Evolutionary conservation across 2,329 filamentous ascomycete genomes (phyloP).

Genomic region (Calonectria crousiana): DNA sequence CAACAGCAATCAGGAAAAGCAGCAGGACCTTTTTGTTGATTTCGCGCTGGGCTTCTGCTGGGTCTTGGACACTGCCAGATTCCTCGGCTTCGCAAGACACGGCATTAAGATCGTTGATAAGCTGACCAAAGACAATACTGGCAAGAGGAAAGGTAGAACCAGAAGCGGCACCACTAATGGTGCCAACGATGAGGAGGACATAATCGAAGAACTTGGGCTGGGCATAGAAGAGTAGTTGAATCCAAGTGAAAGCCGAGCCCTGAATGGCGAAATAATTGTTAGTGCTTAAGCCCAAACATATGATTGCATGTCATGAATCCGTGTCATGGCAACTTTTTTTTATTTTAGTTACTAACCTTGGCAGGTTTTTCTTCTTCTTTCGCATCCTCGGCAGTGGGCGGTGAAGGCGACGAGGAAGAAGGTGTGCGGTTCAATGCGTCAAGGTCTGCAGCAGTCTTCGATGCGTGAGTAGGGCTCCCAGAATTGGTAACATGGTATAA

Average conservation of each 20-base stretch:
- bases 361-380: background rate
- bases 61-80: constrained; percentile 37
- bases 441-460: background rate
- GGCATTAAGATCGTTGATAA: constrained; percentile 71
- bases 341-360: constrained; percentile 8
- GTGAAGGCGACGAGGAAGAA: background rate
- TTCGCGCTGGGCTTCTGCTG: constrained; percentile 49
- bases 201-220: constrained; percentile 58
- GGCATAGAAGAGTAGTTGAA: constrained; percentile 60
- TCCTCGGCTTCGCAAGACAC: constrained; percentile 60
- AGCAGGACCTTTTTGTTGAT: constrained; percentile 71
- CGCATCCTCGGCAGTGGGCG: background rate
- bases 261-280: constrained; percentile 8
- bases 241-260: constrained; percentile 52
- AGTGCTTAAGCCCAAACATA: constrained; percentile 7
- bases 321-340: background rate
- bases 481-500: background rate
- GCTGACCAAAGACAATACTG: constrained; percentile 73
- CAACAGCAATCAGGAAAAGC: constrained; percentile 74
- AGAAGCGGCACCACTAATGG: constrained; percentile 64
- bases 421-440: background rate
- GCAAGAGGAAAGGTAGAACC: constrained; percentile 74
- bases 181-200: constrained; percentile 56
- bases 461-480: background rate
- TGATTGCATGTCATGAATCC: background rate